Conservation (phyloP, 2,329 filamentous ascomycete genomes). For the Aspergillus ruber region DNA sequence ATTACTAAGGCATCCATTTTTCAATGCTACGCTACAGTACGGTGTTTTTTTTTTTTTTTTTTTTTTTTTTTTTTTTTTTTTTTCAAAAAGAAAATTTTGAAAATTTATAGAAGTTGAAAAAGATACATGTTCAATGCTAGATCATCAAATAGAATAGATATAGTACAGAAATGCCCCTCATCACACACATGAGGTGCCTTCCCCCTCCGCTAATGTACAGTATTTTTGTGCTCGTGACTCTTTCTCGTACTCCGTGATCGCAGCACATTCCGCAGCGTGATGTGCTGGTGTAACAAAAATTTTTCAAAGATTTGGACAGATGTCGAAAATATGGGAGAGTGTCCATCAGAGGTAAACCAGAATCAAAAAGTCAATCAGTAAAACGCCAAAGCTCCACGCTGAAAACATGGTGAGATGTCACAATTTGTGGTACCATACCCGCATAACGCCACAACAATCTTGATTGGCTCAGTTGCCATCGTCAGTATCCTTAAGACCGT, state of each 20-base stretch:
- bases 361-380: constrained; percentile 5
- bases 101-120: neutral
- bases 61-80: too few species aligned
- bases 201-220: neutral
- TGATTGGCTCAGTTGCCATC: constrained; percentile 21
- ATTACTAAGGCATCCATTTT: neutral
- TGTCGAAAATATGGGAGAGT: constrained; percentile 14
- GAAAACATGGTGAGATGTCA: constrained; percentile 10
- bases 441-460: constrained; percentile 6
- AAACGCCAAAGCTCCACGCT: constrained; percentile 22
- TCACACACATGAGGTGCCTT: neutral
- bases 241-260: neutral
- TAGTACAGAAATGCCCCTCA: neutral
- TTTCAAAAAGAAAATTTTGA: neutral
- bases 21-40: too few species aligned
- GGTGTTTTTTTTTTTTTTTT: too few species aligned
- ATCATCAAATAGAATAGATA: too few species aligned
- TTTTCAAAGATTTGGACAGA: neutral
- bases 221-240: constrained; percentile 1
- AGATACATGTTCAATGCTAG: neutral
- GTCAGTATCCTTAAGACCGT: constrained; percentile 14
- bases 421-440: constrained; percentile 3
- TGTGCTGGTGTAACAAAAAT: neutral
- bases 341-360: constrained; percentile 10
- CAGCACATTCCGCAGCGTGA: neutral